phyloP scores from a whole-genome alignment of 371 early-diverging fungal species.

The Mucor indicus region DNA sequence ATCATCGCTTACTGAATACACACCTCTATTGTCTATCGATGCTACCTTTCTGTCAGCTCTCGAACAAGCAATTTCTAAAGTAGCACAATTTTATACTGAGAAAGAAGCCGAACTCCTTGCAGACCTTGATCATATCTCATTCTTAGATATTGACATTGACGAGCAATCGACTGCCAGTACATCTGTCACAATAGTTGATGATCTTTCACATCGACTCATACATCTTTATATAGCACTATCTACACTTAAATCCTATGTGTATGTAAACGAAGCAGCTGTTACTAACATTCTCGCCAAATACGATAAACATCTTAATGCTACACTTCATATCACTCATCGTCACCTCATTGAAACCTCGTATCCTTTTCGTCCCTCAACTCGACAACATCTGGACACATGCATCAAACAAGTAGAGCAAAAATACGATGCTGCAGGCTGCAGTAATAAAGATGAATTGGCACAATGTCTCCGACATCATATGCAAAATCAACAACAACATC shows the following conservation, averaged over 20 bases:
- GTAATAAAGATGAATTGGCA: slow-evolving; percentile 42
- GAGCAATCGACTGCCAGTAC: neutral
- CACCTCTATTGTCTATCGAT: neutral
- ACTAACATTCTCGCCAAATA: slow-evolving; percentile 1
- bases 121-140: slow-evolving; percentile 1
- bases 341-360: no score
- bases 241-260: no score
- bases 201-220: no score
- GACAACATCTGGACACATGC: slow-evolving; percentile 29
- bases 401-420: slow-evolving; percentile 49
- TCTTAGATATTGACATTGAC: neutral
- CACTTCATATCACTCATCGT: slow-evolving; percentile 73
- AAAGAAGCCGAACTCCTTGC: slow-evolving; percentile 3
- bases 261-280: no score
- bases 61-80: neutral
- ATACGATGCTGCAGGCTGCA: slow-evolving; percentile 40
- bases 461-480: slow-evolving; percentile 52
- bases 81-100: slow-evolving; percentile 4
- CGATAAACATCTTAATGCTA: slow-evolving; percentile 40
- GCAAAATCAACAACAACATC: slow-evolving; percentile 41
- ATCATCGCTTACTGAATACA: neutral
- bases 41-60: neutral
- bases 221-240: no score
- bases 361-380: slow-evolving; percentile 80
- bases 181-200: no score